Base-by-base conservation (phyloP, 2,329 filamentous ascomycete species). In the Dactylellina cionopaga region DNA sequence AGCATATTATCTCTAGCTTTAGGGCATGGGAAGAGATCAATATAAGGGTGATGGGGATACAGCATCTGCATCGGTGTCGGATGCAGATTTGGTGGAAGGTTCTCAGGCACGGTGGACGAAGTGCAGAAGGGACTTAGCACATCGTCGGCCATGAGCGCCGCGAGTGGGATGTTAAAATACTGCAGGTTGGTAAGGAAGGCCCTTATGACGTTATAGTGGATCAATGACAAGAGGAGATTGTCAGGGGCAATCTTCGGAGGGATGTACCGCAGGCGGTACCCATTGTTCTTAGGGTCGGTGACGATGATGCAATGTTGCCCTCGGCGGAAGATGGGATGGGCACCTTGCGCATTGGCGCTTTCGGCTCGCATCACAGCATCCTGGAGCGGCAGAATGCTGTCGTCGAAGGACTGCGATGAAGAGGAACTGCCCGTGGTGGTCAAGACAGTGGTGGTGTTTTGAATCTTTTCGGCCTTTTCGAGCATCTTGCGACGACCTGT, bases 1-100 rank as follows among this genome's bases (percentile, higher is more conserved):
- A 81, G 54, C 3, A 81, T 49, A 51, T 80, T 81, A n/a, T 81
- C 78, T 3, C 80, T 75, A 66, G 81, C 76, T 13, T 49, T 62
- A 2, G 80, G 77, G 7, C 80, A 75, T 0, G 80, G 80, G 24
- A 81, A 75, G 0, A 81, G 73, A 74, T 81, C 80, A 5, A 81
- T 60, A 78, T 80, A 82, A 1, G 79, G 79, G 39, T 80, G 79
- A 41, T 81, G 80, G 0, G 70, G 55, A 0, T 77, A 70, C 1
- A 74, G 49, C 25, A 75, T 66, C 62, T 81, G 80, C n/a, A 79
- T 68, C 1, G 64, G 62, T 4, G 79, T 81, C 0, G 80, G 79
- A 3, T 63, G 74, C 2, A 80, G 75, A 3, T 43, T 47, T 4
- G 56, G 6, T 1, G 76, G 75, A 11, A 71, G 74, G 19, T 64